These are phyloP conservation scores for Mediolabrus comicus DNA, from an alignment of 108 stramenopile genomes.

Conservation along the genomic window DNA sequence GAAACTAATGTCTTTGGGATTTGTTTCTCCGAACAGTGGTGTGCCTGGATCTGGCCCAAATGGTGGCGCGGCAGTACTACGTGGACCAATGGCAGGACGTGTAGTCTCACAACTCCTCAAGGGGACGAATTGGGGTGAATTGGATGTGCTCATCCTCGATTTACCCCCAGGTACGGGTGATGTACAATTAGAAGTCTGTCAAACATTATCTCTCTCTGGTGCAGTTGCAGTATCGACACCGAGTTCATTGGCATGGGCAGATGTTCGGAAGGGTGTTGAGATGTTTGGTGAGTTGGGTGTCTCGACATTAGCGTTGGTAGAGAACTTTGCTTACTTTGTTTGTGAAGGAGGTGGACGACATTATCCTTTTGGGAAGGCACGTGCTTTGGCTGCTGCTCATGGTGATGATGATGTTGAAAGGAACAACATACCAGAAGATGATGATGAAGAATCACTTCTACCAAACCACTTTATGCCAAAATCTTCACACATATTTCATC, in stretches of 20 bases:
- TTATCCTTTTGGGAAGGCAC: slow-evolving; percentile 82
- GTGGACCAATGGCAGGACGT: slow-evolving; percentile 90
- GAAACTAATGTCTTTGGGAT: slow-evolving; percentile 86
- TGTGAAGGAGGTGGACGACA: slow-evolving; percentile 79
- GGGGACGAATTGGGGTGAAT: slow-evolving; percentile 97
- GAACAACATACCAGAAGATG: background rate
- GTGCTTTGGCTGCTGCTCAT: slow-evolving; percentile 2
- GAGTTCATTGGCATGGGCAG: slow-evolving; percentile 88
- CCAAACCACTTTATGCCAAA: slow-evolving; percentile 19
- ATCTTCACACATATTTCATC: slow-evolving; percentile 57
- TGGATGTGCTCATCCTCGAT: slow-evolving; percentile 97
- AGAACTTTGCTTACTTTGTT: slow-evolving; percentile 97
- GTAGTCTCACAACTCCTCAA: slow-evolving; percentile 93
- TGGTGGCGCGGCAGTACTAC: slow-evolving; percentile 76
- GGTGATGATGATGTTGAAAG: background rate
- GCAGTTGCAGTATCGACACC: slow-evolving; percentile 99
- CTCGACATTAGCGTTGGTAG: slow-evolving; percentile 92
- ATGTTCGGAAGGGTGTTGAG: slow-evolving; percentile 95
- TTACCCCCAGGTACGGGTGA: slow-evolving; percentile 99
- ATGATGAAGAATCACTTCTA: background rate
- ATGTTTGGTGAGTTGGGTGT: slow-evolving; percentile 95
- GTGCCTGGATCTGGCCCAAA: slow-evolving; percentile 81
- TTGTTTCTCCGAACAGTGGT: slow-evolving; percentile 83
- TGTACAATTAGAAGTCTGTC: slow-evolving; percentile 95
- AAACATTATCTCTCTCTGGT: slow-evolving; percentile 90